Base-by-base conservation (phyloP, 352 stramenopile genomes). In the Blastocystis sp. region DNA sequence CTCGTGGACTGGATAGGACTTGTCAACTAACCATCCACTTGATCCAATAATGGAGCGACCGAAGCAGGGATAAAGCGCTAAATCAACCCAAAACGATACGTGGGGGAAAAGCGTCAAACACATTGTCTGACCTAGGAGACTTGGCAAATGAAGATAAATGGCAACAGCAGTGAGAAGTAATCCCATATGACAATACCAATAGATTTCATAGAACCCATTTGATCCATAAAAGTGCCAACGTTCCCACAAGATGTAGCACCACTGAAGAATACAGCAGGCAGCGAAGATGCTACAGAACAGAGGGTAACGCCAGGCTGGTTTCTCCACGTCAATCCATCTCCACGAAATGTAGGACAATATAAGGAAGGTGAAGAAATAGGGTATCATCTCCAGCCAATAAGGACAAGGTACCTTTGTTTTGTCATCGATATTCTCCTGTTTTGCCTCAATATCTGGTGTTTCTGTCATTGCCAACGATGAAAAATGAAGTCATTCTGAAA, bases 131-230 rank as follows among this genome's bases (percentile, higher is more conserved):
- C 75, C 75, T 16, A 85, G 36, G 11, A 85, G 75, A n/a, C 48
- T 63, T 21, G 75, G 75, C 4, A 76, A n/a, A 27, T 38, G 36
- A 14, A 75, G 48, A 36, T 56, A 71, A 6, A 36, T 46, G 24
- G 48, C 75, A 4, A 72, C 59, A 24, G 38, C 53, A 9, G 57
- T 76, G 32, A 85, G 46, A 4, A 85, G 18, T 14, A 85, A 42
- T 21, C 21, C 57, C 21, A 76, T 76, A 72, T 85, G 69, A n/a
- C 75, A 85, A 42, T 72, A 85, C 75, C 75, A 85, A 29, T 76
- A 85, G 14, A 85, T 56, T 36, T 85, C 75, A 72, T 85, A 85
- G 32, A 75, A 85, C 2, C 75, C 75, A 51, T 51, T 40, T 11
- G 48, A 32, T 65, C 69, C 69, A 40, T 63, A 81, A 51, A 54